A percentile compares a stretch with the other conserved stretches of the same genome.
Evolutionary conservation across 768 basidiomycete species (phyloP).

Genomic region (Trametes coccinea): DNA sequence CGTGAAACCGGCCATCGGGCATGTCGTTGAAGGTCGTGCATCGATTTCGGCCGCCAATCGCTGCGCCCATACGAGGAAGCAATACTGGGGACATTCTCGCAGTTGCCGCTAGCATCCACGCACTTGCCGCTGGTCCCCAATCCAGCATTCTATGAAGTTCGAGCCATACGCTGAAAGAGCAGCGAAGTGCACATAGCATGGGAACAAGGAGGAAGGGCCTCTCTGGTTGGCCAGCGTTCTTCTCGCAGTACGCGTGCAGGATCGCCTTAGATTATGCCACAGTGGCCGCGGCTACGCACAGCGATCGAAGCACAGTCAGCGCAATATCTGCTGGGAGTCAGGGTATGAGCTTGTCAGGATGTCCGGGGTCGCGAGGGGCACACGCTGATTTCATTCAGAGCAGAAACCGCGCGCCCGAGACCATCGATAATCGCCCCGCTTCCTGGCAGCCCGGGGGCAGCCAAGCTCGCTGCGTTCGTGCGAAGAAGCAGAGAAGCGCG

Average conservation of each 20-base stretch:
- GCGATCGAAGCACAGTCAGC: too few relatives aligned
- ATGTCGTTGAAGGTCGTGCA: not conserved
- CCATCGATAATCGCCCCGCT: constrained; percentile 4
- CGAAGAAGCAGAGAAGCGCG: constrained; percentile 3
- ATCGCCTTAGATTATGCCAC: not conserved
- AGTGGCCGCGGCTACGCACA: not conserved
- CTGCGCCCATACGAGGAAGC: not conserved
- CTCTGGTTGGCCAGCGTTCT: not conserved
- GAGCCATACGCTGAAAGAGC: not conserved
- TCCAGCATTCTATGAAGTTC: not conserved
- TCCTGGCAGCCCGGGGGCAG: not conserved
- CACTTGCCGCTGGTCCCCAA: not conserved
- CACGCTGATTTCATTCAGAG: not conserved
- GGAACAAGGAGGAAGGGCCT: not conserved
- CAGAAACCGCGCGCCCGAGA: not conserved
- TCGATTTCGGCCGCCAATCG: not conserved
- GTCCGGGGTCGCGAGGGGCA: constrained; percentile 9
- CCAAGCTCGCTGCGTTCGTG: not conserved
- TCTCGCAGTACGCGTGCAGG: not conserved
- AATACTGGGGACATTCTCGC: not conserved
- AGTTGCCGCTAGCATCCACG: not conserved
- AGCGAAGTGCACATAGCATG: not conserved
- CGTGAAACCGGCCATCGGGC: too few relatives aligned
- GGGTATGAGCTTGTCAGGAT: not conserved
- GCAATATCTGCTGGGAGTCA: too few relatives aligned